These are phyloP conservation scores for Trichoderma gamsii DNA, from an alignment of 495 filamentous ascomycete species.

Conservation along the genomic window DNA sequence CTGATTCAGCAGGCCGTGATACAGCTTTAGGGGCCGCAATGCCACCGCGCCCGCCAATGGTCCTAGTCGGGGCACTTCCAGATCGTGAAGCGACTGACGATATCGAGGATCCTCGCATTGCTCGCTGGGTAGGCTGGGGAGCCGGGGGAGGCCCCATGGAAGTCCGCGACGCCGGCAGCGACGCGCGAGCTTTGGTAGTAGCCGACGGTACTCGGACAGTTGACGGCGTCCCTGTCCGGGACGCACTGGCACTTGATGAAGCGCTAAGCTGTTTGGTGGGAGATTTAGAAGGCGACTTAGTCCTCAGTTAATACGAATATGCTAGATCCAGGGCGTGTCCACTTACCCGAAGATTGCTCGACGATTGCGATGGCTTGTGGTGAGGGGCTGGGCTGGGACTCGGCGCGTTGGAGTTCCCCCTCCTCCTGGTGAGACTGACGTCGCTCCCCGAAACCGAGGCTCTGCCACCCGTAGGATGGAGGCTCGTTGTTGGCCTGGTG, in stretches of 20 bases:
- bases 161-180: conserved; percentile 42
- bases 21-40: conserved; percentile 28
- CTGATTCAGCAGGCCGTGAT: conserved; percentile 28
- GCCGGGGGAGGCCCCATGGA: conserved; percentile 62
- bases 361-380: conserved; percentile 40
- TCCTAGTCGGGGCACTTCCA: conserved; percentile 28
- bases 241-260: conserved; percentile 49
- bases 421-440: conserved; percentile 43
- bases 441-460: conserved; percentile 35
- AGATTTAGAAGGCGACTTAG: conserved; percentile 69
- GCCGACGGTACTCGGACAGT: conserved; percentile 39
- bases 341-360: conserved; percentile 55
- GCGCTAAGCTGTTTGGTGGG: conserved; percentile 71
- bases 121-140: conserved; percentile 28
- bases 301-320: conserved; percentile 20
- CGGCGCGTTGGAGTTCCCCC: conserved; percentile 60
- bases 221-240: conserved; percentile 56
- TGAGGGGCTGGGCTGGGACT: conserved; percentile 56
- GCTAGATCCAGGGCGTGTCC: neutral
- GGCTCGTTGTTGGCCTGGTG: conserved; percentile 36
- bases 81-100: conserved; percentile 29
- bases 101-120: conserved; percentile 30
- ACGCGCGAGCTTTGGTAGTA: conserved; percentile 47
- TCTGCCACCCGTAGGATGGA: conserved; percentile 26
- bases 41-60: conserved; percentile 30